Base-by-base conservation (phyloP, 163 green algal species). In the Smithsoniella earleae region DNA sequence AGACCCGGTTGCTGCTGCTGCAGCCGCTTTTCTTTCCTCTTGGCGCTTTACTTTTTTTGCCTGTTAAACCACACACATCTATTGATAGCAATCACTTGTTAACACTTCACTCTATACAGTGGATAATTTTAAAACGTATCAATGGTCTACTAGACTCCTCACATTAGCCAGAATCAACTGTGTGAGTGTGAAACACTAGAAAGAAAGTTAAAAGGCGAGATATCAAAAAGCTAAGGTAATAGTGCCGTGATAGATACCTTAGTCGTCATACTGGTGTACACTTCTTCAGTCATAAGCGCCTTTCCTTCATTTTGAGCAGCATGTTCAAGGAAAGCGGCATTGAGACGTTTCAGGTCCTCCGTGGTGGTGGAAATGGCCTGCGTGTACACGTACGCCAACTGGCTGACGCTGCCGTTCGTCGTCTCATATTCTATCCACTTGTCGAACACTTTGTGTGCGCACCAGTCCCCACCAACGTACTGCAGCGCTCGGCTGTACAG, bases 361-460 rank as follows among this genome's bases (percentile, higher is more conserved):
- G n/a, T 69, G 6, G 25, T 18, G 3, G 58, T 69, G 20, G 27
- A 33, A 10, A 69, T 34, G 5, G 58, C 58, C 18, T 43, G 27
- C 27, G 58, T 43, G 58, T 69, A 69, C 20, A 69, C 58, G 22
- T 69, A 6, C 16, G 58, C 58, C 10, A 69, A n/a, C 25, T 69
- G 58, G 18, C 22, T 18, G 16, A 34, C 30, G 3, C 22, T 43
- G n/a, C 34, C 27, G 27, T 69, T 30, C 58, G 38, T 33, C 20
- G 22, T 33, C 58, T 69, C 58, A 13, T 69, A 69, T 22, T 30
- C 25, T 25, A 69, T 69, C 58, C 58, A 69, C 20, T 69, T 69
- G 58, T 69, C 58, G 25, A 69, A 69, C 10, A 69, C 25, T 33
- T 34, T 69, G 58, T 43, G 34, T 10, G 58, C 58, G 0, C 43